These are phyloP conservation scores for Colletotrichum navitas DNA, from an alignment of 2,329 filamentous ascomycete genomes.

Conservation along the genomic window DNA sequence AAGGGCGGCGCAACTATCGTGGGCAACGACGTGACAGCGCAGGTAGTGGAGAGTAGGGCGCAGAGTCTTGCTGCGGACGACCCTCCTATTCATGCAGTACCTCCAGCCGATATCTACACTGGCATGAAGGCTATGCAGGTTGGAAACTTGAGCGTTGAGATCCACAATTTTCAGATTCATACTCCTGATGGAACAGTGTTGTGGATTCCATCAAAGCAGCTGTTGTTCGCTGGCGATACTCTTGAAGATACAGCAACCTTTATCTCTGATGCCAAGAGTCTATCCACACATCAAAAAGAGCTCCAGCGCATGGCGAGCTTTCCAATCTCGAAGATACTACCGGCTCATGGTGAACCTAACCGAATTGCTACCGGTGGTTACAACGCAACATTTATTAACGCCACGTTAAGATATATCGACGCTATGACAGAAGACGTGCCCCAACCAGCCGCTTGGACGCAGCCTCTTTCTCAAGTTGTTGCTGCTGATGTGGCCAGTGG, in stretches of 20 bases:
- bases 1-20: slow-evolving; percentile 35
- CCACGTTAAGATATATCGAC: slow-evolving; percentile 32
- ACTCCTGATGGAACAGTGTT: slow-evolving; percentile 36
- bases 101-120: slow-evolving; percentile 30
- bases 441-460: slow-evolving; percentile 29
- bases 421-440: slow-evolving; percentile 38
- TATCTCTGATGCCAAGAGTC: slow-evolving; percentile 28
- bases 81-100: slow-evolving; percentile 32
- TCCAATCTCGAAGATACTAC: slow-evolving; percentile 35
- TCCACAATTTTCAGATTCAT: slow-evolving; percentile 37
- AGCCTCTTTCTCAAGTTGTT: slow-evolving; percentile 35
- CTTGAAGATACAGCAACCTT: slow-evolving; percentile 39
- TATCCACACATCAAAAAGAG: slow-evolving; percentile 31
- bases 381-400: slow-evolving; percentile 38
- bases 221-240: slow-evolving; percentile 37
- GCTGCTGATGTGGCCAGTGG: slow-evolving; percentile 31
- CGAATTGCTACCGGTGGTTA: slow-evolving; percentile 33
- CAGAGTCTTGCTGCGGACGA: slow-evolving; percentile 31
- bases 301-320: slow-evolving; percentile 29
- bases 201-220: slow-evolving; percentile 36
- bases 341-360: slow-evolving; percentile 34
- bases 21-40: slow-evolving; percentile 29
- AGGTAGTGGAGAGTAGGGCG: slow-evolving; percentile 16
- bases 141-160: slow-evolving; percentile 30
- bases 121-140: slow-evolving; percentile 27